Conservation (phyloP, 257 asterid genomes). For the Lycium barbarum region DNA sequence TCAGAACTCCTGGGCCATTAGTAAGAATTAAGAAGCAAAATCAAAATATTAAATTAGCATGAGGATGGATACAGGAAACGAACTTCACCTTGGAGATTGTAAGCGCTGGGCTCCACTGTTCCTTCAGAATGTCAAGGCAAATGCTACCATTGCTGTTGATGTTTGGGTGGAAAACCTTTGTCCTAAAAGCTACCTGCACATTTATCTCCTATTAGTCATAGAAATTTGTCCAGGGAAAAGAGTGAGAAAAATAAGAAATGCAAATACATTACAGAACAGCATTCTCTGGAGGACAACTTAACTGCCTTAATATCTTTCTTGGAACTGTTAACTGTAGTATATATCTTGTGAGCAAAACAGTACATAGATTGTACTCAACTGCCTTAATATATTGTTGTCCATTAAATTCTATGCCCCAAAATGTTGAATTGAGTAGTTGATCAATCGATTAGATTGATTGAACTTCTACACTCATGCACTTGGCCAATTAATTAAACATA, state of each 20-base stretch:
- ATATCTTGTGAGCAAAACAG: too few relatives aligned
- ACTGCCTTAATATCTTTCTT: background rate
- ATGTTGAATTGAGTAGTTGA: background rate
- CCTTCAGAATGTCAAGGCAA: slow-evolving; percentile 54
- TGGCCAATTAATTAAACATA: background rate
- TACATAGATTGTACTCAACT: background rate
- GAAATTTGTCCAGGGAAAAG: background rate
- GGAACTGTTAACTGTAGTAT: too few relatives aligned
- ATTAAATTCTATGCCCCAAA: background rate
- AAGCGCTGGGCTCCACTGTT: slow-evolving; percentile 60
- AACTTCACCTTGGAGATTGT: slow-evolving; percentile 49
- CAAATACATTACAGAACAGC: background rate
- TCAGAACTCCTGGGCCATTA: background rate
- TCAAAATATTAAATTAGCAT: background rate
- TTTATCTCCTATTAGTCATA: slow-evolving; percentile 9
- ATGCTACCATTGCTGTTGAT: slow-evolving; percentile 55
- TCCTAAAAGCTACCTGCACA: slow-evolving; percentile 52
- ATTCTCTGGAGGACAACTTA: background rate
- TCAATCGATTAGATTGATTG: background rate
- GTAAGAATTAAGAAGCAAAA: background rate
- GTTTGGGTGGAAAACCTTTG: slow-evolving; percentile 55
- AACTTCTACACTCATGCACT: background rate
- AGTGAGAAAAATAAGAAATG: background rate
- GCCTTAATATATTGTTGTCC: background rate
- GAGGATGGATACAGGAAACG: background rate